Base-by-base conservation (phyloP, 306 rosid genomes). In the Spatholobus suberectus region DNA sequence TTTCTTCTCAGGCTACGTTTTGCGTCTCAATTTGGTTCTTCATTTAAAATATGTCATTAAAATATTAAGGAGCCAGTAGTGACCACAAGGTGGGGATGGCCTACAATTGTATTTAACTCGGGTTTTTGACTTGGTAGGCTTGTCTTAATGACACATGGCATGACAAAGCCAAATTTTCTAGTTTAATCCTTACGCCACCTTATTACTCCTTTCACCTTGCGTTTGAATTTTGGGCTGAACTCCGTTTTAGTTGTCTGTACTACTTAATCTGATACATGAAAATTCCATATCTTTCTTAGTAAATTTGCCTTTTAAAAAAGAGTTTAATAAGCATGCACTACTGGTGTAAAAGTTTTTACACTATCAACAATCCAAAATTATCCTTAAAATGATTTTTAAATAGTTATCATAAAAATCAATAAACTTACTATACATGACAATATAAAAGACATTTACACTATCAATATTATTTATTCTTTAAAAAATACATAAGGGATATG, bases 11-110 rank as follows among this genome's bases (percentile, higher is more conserved):
- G 84, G 58, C 32, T 69, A 20, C 67, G 58, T 78, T 79, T 78
- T 81, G 87, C 58, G 78, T 81, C 86, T 32, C 67, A 38, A 81
- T 73, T 85, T 83, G 87, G 74, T 78, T 55, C 86, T 75, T 83
- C 59, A 3, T 77, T 79, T 83, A 46, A 70, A 35, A 55, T 4
- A 37, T 32, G 73, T 8, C 6, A 24, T 67, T 75, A 34, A 26
- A 61, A 46, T 55, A 84, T 66, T 51, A 20, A 55, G 46, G 77
- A 54, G 67, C 73, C 8, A 72, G 74, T 82, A 81, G 89, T 83
- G 87, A 84, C 63, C 85, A 57, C 79, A 77, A 82, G 43, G 81
- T 40, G 54, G 21, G 84, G 80, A 63, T 47, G 82, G 76, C 37
- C 54, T n/a, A 73, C 18, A 40, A 70, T 67, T 82, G 41, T 87